Base-by-base conservation (phyloP, 495 filamentous ascomycete genomes). In the Xanthoparmelia taractica region DNA sequence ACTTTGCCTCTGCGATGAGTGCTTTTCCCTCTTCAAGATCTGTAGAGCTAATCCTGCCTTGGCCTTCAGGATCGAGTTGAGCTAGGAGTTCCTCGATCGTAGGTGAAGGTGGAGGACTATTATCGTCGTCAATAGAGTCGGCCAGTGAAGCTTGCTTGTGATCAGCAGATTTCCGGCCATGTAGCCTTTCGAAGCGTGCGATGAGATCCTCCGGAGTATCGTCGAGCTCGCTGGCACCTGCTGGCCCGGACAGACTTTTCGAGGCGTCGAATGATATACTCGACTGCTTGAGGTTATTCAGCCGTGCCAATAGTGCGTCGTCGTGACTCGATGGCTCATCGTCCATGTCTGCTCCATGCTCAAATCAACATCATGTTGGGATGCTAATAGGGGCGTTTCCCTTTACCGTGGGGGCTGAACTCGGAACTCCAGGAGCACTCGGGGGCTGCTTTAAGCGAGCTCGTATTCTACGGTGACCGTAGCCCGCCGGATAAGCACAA, bases 241-340 rank as follows among this genome's bases (percentile, higher is more conserved):
- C 23, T 59, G 40, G 47, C 52, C 33, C 8, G 37, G 57, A 59
- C 57, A 67, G 56, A 38, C 18, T 27, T 40, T 18, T 47, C n/a
- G n/a, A 41, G 2, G 64, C n/a, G 36, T 37, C 17, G 12, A 67
- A 43, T 23, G 62, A 58, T 11, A 76, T 69, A 34, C 27, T 71
- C n/a, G 75, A 75, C 52, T 69, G 68, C 58, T 73, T 74, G 36
- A 77, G 69, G 4, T 75, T 74, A 58, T 77, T 77, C 43, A 77
- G 60, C 23, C 75, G 69, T 29, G 68, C 64, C 17, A 77, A 64
- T 31, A 77, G 69, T 57, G 71, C 50, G 40, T 72, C 60, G 45
- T 76, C 74, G 27, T 69, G 64, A 27, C 50, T 61, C 33, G 68
- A 68, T 20, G 67, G 71, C 34, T 63, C 61, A 67, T 64, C 41